Evolutionary conservation across 805 yeast genomes (phyloP).

Genomic region (Ogataea saltuana): DNA sequence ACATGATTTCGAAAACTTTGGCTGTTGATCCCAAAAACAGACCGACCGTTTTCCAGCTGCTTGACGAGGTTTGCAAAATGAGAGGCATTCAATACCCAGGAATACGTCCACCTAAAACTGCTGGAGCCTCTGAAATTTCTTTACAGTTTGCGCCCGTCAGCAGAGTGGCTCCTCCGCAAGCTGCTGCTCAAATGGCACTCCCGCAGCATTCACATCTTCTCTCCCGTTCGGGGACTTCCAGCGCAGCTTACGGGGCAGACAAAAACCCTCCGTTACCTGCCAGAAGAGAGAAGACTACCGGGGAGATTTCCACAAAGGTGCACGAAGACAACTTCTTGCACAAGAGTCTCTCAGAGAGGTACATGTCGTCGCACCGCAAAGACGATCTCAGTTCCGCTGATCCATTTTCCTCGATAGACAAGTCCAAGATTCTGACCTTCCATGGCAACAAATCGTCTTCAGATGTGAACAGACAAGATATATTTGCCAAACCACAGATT

Average conservation of each 20-base stretch:
- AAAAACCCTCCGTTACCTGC: slow-evolving; percentile 18
- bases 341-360: slow-evolving; percentile 22
- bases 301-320: slow-evolving; percentile 10
- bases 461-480: slow-evolving; percentile 12
- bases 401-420: slow-evolving; percentile 46
- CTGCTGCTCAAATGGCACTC: slow-evolving; percentile 1
- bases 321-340: slow-evolving; percentile 15
- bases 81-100: slow-evolving; percentile 43
- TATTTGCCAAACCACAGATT: slow-evolving; percentile 11
- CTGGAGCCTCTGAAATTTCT: slow-evolving; percentile 13
- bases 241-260: slow-evolving; percentile 6
- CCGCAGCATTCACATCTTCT: slow-evolving; percentile 1
- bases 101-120: slow-evolving; percentile 32
- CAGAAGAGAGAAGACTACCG: slow-evolving; percentile 20
- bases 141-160: no score
- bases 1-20: slow-evolving; percentile 60
- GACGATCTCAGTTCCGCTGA: slow-evolving; percentile 27
- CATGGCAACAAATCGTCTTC: slow-evolving; percentile 21
- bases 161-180: not conserved
- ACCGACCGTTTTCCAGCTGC: slow-evolving; percentile 70
- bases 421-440: slow-evolving; percentile 33
- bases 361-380: slow-evolving; percentile 4
- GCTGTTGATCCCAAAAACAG: slow-evolving; percentile 68
- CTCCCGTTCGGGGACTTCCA: slow-evolving; percentile 15
- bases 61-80: slow-evolving; percentile 68